A percentile compares a stretch with the other conserved stretches of the same genome.
Evolutionary conservation across 257 asterid genomes (phyloP).

Genomic region (Plantago major): DNA sequence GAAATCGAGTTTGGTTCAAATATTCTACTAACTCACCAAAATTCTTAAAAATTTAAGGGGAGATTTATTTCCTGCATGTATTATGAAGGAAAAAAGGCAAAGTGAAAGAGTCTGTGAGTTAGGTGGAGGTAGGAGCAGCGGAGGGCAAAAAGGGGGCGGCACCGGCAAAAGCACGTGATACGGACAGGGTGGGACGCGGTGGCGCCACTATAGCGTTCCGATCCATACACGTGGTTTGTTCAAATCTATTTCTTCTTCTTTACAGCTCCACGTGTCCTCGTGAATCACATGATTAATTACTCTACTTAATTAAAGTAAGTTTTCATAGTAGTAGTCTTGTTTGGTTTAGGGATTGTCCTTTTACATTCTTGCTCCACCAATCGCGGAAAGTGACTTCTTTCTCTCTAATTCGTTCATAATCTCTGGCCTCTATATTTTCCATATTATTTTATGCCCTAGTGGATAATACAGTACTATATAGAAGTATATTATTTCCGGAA

Average conservation of each 20-base stretch:
- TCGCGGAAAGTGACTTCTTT: slow-evolving; percentile 4
- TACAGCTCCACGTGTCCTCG: slow-evolving; percentile 29
- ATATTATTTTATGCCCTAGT: neutral
- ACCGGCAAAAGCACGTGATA: slow-evolving; percentile 49
- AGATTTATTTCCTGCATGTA: neutral
- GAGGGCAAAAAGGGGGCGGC: slow-evolving; percentile 30
- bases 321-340: no score
- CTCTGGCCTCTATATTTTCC: neutral
- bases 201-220: slow-evolving; percentile 1
- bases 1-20: no score
- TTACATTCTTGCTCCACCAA: slow-evolving; percentile 22
- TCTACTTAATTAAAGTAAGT: slow-evolving; percentile 8
- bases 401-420: neutral
- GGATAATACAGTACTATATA: neutral
- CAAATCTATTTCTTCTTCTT: slow-evolving; percentile 12
- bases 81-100: neutral
- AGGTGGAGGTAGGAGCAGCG: neutral
- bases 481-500: no score
- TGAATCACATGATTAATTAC: slow-evolving; percentile 38
- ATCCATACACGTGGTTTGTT: slow-evolving; percentile 30
- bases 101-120: neutral
- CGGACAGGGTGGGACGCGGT: slow-evolving; percentile 25
- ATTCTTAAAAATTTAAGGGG: neutral
- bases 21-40: neutral
- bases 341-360: neutral